Base-by-base conservation (phyloP, 768 basidiomycete genomes). In the Wakefieldia striispora region DNA sequence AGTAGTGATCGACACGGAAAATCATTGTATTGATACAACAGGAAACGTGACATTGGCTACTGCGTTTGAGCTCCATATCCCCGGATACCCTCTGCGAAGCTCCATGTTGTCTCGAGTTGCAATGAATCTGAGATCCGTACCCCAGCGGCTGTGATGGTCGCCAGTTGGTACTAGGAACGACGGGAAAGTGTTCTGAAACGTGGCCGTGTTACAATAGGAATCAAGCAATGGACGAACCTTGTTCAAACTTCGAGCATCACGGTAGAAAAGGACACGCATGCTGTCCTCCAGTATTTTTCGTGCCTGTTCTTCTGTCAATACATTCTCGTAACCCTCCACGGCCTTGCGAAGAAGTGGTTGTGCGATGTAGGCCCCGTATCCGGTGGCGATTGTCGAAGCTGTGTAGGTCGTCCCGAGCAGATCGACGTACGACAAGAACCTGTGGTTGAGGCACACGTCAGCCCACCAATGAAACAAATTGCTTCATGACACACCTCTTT, bases 341-440 rank as follows among this genome's bases (percentile, higher is more conserved):
- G 88, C 92, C 53, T 88, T 87, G 29, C 97, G 84, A 17, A 99
- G 79, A 6, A 99, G 72, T 1, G 97, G 97, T 59, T 92, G 88
- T 6, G 97, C 97, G 45, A 99, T 88, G 68, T 94, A 86, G 6
- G 85, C 79, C 13, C 95, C 97, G 69, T 91, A 97, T 0, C 97
- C 95, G 1, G 97, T 97, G 3, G 95, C 97, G 19, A 99, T 80
- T 6, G 94, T 94, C 13, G 93, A 86, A 3, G 95, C 84, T 9
- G 87, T 79, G 68, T 98, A 98, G 0, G 97, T 99, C 23, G 93
- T 95, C n/a, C 95, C 97, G 19, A 95, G 77, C 6, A 98, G 77
- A 69, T 99, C 95, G 40, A 99, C 95, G 63, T 86, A 97, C 6
- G 92, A 83, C 41, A 98, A 72, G 78, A 97, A 97, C 19, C 94